Evolutionary conservation across 1,284 basidiomycete genomes (phyloP), one percentile per base, ranked within the genome.

Genomic region (Cryptococcus deneoformans): DNA sequence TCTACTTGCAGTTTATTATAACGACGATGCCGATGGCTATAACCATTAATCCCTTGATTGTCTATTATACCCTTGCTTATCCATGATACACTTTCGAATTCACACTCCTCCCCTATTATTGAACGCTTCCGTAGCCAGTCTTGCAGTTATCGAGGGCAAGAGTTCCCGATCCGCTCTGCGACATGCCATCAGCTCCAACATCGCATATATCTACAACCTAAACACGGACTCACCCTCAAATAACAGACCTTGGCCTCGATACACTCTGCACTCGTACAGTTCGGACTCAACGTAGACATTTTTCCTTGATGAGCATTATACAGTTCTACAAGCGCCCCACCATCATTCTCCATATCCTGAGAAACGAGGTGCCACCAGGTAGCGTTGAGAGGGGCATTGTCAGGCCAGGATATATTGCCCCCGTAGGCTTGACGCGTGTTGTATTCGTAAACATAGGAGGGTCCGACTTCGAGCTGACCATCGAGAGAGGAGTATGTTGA

Each of bases 351-450:
- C 88, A 90, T 89, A 51, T 76, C 77, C 79, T 90, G 87, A 3
- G 89, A 90, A 44, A 90, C 84, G 34, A 77, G 81, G 65, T 89
- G 87, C 88, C 88, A 91, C 85, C 87, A 91, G 5, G 89, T 89
- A 14, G 86, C 87, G 65, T 91, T 91, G 56, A 91, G 74, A 0
- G 89, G 88, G 60, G 88, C 87, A 50, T 80, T 79, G 5, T 74
- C 68, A 6, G 82, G 81, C 89, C 89, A 91, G 0, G 80, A 66
- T 52, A 90, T 84, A 61, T 78, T 84, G 48, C 70, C 71, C 35
- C 86, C 87, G 59, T 89, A 91, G 0, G 86, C 79, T 46, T 83
- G 79, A 39, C 89, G 83, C 7, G 88, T 86, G 63, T 79, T 86
- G 72, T 91, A 90, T 72, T 90, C 87, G 63, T 85, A 84, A 39